Evolutionary conservation across 768 basidiomycete species (phyloP), one percentile per base, ranked within the genome.

Genomic region (Ramaria sp.): DNA sequence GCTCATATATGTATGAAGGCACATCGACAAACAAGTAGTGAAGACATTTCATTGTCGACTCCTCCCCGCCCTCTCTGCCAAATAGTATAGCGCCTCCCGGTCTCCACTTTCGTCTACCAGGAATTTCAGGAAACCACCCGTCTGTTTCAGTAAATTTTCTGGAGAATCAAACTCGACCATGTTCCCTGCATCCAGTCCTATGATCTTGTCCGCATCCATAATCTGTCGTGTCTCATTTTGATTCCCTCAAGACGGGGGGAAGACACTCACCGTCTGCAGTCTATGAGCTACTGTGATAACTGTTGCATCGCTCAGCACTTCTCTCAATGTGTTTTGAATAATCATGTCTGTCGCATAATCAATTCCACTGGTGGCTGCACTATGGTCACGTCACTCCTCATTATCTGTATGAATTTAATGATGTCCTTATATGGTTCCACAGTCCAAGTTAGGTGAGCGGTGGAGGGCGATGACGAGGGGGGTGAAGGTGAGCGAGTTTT

Each of bases 261-360:
- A 45, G 45, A 31, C 2, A 19, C 27, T 41, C 15, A 30, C 33
- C 31, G 70, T 71, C 22, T 67, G 68, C 22, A 71, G 49, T 47
- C 78, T 68, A 61, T 78, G 75, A 0, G 77, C 77, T 13, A 79
- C 72, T 17, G 76, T 78, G 30, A 79, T 65, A 15, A 80, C 65
- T 0, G 82, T 83, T 7, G 64, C 68, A 48, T 70, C 71, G 31
- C 59, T 66, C 3, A 72, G 71, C 1, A 72, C 63, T 58, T 70
- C 69, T 17, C 75, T 64, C 50, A 78, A 72, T 1, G 73, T 69
- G 24, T 66, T 61, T 61, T 79, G 77, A 59, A 79, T 77, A 31
- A 73, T 60, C 0, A 67, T 51, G 63, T 79, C 77, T 0, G 76
- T 78, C 56, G 76, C 74, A 60, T 79, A 76, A 64, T 84, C 82